phyloP scores from a whole-genome alignment of 495 filamentous ascomycete species.

The Cudoniella acicularis region DNA sequence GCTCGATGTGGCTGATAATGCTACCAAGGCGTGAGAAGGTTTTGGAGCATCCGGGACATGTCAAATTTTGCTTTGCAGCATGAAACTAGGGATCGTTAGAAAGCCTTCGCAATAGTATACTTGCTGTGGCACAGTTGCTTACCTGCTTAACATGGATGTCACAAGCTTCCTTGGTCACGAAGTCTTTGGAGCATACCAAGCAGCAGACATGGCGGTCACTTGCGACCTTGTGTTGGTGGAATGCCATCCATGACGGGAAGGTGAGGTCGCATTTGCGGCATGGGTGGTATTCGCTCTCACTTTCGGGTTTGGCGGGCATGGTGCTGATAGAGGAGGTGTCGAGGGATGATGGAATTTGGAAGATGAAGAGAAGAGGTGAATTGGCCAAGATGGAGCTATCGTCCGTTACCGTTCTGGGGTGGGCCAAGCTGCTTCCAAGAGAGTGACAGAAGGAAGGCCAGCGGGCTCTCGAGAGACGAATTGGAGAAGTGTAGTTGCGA shows the following conservation, averaged over 20 bases:
- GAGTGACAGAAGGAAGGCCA: too few relatives aligned
- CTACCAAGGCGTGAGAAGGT: slow-evolving; percentile 16
- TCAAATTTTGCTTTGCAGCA: slow-evolving; percentile 14
- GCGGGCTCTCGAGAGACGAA: too few relatives aligned
- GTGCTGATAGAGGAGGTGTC: neutral
- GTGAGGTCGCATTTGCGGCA: slow-evolving; percentile 8
- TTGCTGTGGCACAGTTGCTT: neutral
- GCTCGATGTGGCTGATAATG: slow-evolving; percentile 18
- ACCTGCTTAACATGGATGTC: slow-evolving; percentile 16
- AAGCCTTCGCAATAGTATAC: neutral
- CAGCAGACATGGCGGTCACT: slow-evolving; percentile 11
- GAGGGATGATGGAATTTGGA: too few relatives aligned
- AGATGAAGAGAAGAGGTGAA: too few relatives aligned
- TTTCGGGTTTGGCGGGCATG: neutral
- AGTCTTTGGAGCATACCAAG: slow-evolving; percentile 16
- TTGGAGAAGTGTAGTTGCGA: too few relatives aligned
- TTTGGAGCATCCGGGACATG: slow-evolving; percentile 7
- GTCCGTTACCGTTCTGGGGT: too few relatives aligned
- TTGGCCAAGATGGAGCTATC: too few relatives aligned
- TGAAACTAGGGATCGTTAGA: slow-evolving; percentile 12
- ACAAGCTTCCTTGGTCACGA: slow-evolving; percentile 6
- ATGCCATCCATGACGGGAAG: slow-evolving; percentile 4
- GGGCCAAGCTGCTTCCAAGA: too few relatives aligned
- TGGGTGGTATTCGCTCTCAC: neutral
- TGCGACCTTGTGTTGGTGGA: slow-evolving; percentile 13